A percentile compares a stretch with the other conserved stretches of the same genome.
Evolutionary conservation across 768 basidiomycete species (phyloP).

Genomic region (Hericium coralloides): DNA sequence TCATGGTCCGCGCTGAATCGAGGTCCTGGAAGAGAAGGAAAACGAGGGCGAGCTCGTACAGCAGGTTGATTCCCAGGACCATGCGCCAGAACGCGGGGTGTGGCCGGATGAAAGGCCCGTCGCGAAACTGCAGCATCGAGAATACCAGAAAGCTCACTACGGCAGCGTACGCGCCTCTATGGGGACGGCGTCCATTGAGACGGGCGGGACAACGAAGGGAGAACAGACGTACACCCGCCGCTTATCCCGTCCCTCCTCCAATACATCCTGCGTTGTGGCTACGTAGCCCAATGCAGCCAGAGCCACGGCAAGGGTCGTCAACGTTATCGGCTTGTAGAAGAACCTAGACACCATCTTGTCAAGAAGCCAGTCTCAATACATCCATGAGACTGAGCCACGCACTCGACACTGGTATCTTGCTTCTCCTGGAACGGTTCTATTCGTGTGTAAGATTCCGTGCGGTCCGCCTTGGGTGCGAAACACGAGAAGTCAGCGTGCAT

Average conservation of each 20-base stretch:
- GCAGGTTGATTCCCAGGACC: conserved; percentile 69
- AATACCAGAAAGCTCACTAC: conserved; percentile 69
- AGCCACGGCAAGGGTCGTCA: conserved; percentile 62
- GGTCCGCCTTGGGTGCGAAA: conserved; percentile 50
- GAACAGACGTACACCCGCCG: conserved; percentile 54
- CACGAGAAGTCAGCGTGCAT: neutral
- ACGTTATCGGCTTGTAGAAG: conserved; percentile 78
- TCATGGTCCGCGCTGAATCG: conserved; percentile 64
- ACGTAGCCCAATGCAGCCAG: conserved; percentile 69
- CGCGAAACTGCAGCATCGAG: conserved; percentile 83
- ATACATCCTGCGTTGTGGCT: conserved; percentile 75
- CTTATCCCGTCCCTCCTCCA: conserved; percentile 79
- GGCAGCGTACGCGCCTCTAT: conserved; percentile 70
- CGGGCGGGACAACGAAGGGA: neutral
- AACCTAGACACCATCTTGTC: conserved; percentile 39
- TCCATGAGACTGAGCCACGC: conserved; percentile 21
- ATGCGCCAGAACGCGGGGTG: conserved; percentile 84
- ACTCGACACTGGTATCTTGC: conserved; percentile 80
- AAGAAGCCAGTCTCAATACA: conserved; percentile 2
- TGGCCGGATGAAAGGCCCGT: conserved; percentile 82
- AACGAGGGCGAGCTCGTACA: conserved; percentile 77
- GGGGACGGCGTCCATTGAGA: neutral
- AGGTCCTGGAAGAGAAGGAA: conserved; percentile 85
- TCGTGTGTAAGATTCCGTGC: conserved; percentile 74
- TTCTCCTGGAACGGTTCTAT: conserved; percentile 80